Conservation (phyloP, 1,284 basidiomycete genomes). For the Cystobasidium slooffiae region DNA sequence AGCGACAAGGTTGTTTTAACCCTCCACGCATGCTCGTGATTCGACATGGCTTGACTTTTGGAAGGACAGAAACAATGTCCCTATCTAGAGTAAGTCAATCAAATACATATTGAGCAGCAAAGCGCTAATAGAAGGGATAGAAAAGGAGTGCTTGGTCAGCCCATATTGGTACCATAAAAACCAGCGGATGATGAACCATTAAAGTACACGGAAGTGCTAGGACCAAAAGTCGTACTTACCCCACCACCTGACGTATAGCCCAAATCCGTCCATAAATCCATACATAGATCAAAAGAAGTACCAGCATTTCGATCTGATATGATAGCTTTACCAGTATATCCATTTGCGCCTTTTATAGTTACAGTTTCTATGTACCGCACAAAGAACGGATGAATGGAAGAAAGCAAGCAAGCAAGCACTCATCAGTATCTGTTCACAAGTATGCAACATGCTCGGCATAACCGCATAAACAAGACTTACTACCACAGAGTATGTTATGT, state of each 20-base stretch:
- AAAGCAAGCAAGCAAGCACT: too few relatives aligned
- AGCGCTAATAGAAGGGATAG: neutral
- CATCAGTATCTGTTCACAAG: too few relatives aligned
- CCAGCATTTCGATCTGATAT: slow-evolving; percentile 19
- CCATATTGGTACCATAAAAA: neutral
- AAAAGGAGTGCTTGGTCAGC: too few relatives aligned
- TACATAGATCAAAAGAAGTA: slow-evolving; percentile 24
- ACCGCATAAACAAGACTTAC: slow-evolving; percentile 16
- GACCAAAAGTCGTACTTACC: neutral
- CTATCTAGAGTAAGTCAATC: neutral
- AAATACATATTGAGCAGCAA: slow-evolving; percentile 4
- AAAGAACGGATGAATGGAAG: too few relatives aligned
- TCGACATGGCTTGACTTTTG: neutral
- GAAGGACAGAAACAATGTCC: neutral
- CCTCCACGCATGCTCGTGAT: too few relatives aligned
- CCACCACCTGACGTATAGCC: slow-evolving; percentile 18
- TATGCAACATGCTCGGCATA: too few relatives aligned
- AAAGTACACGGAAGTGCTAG: neutral
- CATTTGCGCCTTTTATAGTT: slow-evolving; percentile 27
- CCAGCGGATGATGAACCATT: neutral
- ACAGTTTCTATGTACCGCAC: neutral
- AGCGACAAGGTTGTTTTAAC: too few relatives aligned
- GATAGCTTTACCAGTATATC: slow-evolving; percentile 20
- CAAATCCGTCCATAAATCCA: slow-evolving; percentile 26
- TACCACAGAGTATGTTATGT: slow-evolving; percentile 18